These are phyloP conservation scores for Phytophthora parvispora DNA, from an alignment of 352 stramenopile genomes.

Conservation along the genomic window DNA sequence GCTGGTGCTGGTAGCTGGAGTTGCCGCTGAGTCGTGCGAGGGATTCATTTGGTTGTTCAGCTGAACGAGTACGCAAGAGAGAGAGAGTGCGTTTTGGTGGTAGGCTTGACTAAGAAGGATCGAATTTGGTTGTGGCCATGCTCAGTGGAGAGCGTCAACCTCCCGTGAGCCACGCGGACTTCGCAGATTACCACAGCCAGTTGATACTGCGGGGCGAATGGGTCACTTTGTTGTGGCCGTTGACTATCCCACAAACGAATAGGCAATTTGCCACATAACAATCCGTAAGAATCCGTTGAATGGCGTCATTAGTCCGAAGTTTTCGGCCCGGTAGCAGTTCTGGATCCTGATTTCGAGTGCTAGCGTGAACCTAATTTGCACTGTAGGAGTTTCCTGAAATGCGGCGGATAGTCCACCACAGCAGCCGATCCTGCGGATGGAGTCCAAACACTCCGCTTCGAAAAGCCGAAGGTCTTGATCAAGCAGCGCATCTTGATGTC, in stretches of 20 bases:
- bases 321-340: not conserved
- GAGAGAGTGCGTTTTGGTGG: not conserved
- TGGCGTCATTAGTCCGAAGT: conserved; percentile 20
- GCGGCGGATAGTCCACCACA: not conserved
- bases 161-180: not conserved
- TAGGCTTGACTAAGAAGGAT: conserved; percentile 8
- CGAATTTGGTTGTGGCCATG: conserved; percentile 14
- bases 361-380: conserved; percentile 3
- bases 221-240: conserved; percentile 22
- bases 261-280: not conserved
- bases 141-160: not conserved
- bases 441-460: not conserved
- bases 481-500: not conserved
- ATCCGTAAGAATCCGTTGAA: conserved; percentile 21
- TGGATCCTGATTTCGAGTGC: conserved; percentile 14
- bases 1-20: not conserved
- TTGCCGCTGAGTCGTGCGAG: not conserved
- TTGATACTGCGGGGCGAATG: conserved; percentile 12
- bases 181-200: not conserved
- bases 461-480: not conserved
- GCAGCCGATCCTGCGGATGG: not conserved
- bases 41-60: conserved; percentile 14
- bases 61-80: not conserved
- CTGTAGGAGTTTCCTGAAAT: not conserved
- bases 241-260: conserved; percentile 5